phyloP scores from a whole-genome alignment of 2,329 filamentous ascomycete species.

The Periconia macrospinosa region DNA sequence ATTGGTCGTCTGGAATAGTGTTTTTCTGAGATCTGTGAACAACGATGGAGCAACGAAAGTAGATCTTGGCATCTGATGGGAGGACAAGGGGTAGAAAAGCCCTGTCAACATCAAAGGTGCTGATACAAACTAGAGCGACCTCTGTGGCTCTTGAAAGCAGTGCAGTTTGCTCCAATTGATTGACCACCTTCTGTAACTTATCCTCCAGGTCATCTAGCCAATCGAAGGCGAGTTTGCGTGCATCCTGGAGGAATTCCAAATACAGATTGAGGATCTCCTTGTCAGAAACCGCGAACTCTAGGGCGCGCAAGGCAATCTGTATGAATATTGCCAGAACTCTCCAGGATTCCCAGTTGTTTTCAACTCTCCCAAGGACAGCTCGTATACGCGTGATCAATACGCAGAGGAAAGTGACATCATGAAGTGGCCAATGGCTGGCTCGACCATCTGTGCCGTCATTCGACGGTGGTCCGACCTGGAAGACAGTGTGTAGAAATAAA shows the following conservation, averaged over 20 bases:
- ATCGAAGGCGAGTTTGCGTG: constrained; percentile 39
- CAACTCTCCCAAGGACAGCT: constrained; percentile 6
- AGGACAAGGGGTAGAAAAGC: no score
- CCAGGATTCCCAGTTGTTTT: constrained; percentile 43
- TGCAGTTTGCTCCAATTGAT: constrained; percentile 26
- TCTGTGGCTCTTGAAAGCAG: constrained; percentile 41
- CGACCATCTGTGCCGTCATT: constrained; percentile 21
- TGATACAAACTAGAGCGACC: constrained; percentile 45
- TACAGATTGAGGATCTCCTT: constrained; percentile 21
- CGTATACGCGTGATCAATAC: constrained; percentile 21
- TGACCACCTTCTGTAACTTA: constrained; percentile 19
- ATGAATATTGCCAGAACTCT: constrained; percentile 46
- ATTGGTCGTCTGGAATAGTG: background rate
- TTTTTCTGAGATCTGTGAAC: background rate
- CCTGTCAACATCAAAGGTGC: constrained; percentile 49
- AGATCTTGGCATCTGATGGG: background rate
- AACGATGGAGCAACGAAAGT: background rate
- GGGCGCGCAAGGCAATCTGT: constrained; percentile 46
- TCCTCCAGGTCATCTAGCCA: constrained; percentile 46
- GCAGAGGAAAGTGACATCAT: constrained; percentile 37
- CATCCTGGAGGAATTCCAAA: constrained; percentile 32
- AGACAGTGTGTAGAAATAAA: constrained; percentile 54
- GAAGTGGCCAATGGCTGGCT: constrained; percentile 41
- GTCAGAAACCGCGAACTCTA: constrained; percentile 42
- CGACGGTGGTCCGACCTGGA: constrained; percentile 49